Base-by-base conservation (phyloP, 2,329 filamentous ascomycete species). In the Byssochlamys sp. region DNA sequence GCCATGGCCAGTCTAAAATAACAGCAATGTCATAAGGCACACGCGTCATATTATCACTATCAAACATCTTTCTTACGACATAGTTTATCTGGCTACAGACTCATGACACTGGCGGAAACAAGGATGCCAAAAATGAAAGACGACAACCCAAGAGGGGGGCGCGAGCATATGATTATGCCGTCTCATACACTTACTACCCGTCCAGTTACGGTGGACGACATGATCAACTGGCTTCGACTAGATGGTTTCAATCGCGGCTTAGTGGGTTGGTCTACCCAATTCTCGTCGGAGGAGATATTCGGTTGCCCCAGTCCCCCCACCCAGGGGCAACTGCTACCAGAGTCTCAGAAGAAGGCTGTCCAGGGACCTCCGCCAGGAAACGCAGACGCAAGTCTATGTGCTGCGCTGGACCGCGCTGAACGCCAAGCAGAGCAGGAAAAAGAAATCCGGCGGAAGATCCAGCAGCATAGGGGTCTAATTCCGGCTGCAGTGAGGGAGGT, bases 191-290 rank as follows among this genome's bases (percentile, higher is more conserved):
- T 29, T 11, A 11, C 24, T 3, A 25, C 11, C 25, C 11, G 48
- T 2, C 7, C 3, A 1, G 54, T 58, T 9, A 62, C 56, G 10
- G 59, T 57, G 2, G 48, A 59, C 5, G 56, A 62, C 25, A 62
- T 61, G 61, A 54, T 61, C 25, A n/a, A 57, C 4, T 61, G 59
- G 59, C 57, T 61, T n/a, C 53, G 57, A 39, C 48, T 57, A 5
- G 58, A 62, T 29, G 59, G 61, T 4, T 57, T 59, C 39, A 56
- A 60, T 52, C 52, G 49, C 24, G 55, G 55, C 19, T 12, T 59
- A 7, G 53, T 62, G 12, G 61, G 61, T 14, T 61, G 59, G 58
- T 56, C 35, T 7, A 28, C 50, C n/a, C 28, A 58, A 10, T 57
- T 53, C 52, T 48, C 54, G 7, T 53, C 24, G 14, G 50, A 56